phyloP scores from a whole-genome alignment of 352 stramenopile genomes.

The Pythium inflatum region DNA sequence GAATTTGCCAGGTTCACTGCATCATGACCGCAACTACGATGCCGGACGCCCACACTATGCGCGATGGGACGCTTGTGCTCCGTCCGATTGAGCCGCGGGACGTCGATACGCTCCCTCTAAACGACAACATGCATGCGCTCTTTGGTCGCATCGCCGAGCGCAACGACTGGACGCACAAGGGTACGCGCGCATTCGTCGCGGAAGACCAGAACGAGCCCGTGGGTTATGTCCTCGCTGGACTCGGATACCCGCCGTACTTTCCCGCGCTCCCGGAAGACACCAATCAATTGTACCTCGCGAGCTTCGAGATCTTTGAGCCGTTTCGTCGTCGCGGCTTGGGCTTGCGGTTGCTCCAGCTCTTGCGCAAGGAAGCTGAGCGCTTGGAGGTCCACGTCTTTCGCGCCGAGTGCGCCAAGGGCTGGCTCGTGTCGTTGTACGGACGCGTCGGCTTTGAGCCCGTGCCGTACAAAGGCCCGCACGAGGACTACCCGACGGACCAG shows the following conservation, averaged over 20 bases:
- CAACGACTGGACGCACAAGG: constrained; percentile 34
- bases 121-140: constrained; percentile 14
- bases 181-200: constrained; percentile 35
- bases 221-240: constrained; percentile 22
- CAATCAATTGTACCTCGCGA: constrained; percentile 37
- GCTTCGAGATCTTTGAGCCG: constrained; percentile 28
- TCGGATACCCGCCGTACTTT: constrained; percentile 42
- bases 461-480: constrained; percentile 36
- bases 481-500: constrained; percentile 34
- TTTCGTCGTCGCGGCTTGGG: constrained; percentile 34
- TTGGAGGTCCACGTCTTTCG: constrained; percentile 30
- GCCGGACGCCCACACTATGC: too few species aligned
- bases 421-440: constrained; percentile 34
- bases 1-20: too few species aligned
- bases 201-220: constrained; percentile 17
- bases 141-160: constrained; percentile 26
- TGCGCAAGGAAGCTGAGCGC: constrained; percentile 20
- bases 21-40: too few species aligned
- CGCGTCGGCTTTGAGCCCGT: constrained; percentile 33
- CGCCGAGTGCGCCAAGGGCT: constrained; percentile 42
- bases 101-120: constrained; percentile 8
- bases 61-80: not conserved
- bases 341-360: constrained; percentile 27
- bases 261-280: constrained; percentile 28
- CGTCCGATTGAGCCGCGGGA: constrained; percentile 2